phyloP scores from a whole-genome alignment of 2,329 filamentous ascomycete genomes.

The Claviceps quebecensis region DNA sequence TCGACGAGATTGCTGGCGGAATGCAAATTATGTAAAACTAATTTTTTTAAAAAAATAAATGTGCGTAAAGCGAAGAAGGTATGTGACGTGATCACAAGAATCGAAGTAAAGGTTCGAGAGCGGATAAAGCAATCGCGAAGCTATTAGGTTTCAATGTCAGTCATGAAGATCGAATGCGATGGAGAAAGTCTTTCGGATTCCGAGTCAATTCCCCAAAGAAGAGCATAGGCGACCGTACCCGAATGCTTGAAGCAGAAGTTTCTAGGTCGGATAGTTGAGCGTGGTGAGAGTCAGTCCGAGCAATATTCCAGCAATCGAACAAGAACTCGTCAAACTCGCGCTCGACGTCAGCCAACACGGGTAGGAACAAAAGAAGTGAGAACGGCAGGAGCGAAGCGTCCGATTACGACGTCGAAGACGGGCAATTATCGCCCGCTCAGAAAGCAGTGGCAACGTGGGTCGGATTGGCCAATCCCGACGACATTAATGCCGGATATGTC shows the following conservation, averaged over 20 bases:
- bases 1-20: background rate
- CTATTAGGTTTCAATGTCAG: background rate
- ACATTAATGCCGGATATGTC: background rate
- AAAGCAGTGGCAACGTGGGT: background rate
- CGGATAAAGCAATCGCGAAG: background rate
- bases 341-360: background rate
- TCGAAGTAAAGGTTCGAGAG: background rate
- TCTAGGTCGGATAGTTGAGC: background rate
- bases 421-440: background rate
- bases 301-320: conserved; percentile 28
- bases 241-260: background rate
- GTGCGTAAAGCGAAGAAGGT: background rate
- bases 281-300: conserved; percentile 13
- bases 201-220: background rate
- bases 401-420: background rate
- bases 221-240: background rate
- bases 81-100: background rate
- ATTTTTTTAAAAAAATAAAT: conserved; percentile 2
- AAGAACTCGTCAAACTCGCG: background rate
- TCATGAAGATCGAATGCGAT: background rate
- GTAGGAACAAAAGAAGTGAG: conserved; percentile 1
- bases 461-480: background rate
- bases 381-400: conserved; percentile 4
- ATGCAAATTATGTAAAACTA: background rate
- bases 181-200: background rate